These are phyloP conservation scores for Eucalyptus curtisii DNA, from an alignment of 345 rosid species.

Conservation along the genomic window DNA sequence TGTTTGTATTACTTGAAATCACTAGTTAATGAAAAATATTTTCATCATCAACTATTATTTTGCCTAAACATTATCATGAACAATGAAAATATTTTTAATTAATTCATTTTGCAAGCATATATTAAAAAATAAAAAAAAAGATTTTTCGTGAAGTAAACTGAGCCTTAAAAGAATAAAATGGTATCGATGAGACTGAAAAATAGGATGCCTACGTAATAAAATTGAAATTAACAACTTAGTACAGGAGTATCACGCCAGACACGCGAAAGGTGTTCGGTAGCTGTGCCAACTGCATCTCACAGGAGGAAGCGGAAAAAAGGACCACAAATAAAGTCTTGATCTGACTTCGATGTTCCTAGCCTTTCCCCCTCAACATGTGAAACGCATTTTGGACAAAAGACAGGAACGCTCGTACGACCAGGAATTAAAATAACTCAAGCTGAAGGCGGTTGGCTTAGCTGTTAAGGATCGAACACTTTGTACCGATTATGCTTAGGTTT, in stretches of 20 bases:
- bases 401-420: not conserved
- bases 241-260: not conserved
- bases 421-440: not conserved
- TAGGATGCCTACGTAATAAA: not conserved
- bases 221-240: not conserved
- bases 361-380: not conserved
- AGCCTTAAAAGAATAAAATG: not conserved
- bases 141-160: fast-evolving
- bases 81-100: not conserved
- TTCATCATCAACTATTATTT: not conserved
- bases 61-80: not conserved
- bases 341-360: not conserved
- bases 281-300: not conserved
- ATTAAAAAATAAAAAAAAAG: not conserved
- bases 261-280: not conserved
- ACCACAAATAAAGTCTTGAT: not conserved
- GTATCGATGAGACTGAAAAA: too few species aligned
- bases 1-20: not conserved
- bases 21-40: not conserved
- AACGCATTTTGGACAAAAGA: not conserved
- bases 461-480: not conserved
- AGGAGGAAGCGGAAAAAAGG: not conserved
- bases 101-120: not conserved
- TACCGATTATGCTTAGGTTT: not conserved
- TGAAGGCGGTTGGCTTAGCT: not conserved